Evolutionary conservation across 2,329 filamentous ascomycete genomes (phyloP).

Genomic region (Aspergillus transmontanensis): DNA sequence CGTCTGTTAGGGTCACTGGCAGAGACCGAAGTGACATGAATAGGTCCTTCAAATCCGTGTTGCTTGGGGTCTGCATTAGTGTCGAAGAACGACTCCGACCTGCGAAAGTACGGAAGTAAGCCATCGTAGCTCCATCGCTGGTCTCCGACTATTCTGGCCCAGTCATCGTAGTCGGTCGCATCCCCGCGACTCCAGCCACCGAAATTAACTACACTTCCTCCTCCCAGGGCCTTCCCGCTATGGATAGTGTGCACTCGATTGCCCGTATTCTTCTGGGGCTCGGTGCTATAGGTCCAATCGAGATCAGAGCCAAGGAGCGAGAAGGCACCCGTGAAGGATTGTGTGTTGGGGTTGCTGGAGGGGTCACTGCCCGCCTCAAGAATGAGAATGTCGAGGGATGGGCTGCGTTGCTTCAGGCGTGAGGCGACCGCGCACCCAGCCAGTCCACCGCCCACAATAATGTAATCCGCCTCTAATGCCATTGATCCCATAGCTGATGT

Average conservation of each 20-base stretch:
- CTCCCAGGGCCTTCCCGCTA: neutral
- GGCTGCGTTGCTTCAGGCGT: neutral
- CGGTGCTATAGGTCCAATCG: neutral
- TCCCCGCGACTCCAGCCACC: slow-evolving; percentile 22
- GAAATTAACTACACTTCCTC: slow-evolving; percentile 2
- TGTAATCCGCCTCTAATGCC: no score
- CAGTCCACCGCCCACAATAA: neutral
- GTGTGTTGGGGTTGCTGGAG: no score
- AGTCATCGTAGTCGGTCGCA: slow-evolving; percentile 23
- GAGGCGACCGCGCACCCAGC: neutral
- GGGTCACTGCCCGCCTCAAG: neutral
- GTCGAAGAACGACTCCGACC: slow-evolving; percentile 12
- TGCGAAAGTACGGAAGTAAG: slow-evolving; percentile 24
- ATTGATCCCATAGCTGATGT: no score
- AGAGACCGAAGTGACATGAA: neutral
- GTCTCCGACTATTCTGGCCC: slow-evolving; percentile 23
- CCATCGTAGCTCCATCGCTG: slow-evolving; percentile 24
- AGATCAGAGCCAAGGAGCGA: slow-evolving; percentile 1
- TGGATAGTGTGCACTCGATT: neutral
- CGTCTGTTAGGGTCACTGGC: neutral
- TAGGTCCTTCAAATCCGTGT: neutral
- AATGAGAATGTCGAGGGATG: neutral
- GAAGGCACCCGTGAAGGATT: no score
- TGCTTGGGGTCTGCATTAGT: slow-evolving; percentile 4
- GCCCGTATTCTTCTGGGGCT: neutral